Base-by-base conservation (phyloP, 345 rosid genomes). In the Laguncularia racemosa region DNA sequence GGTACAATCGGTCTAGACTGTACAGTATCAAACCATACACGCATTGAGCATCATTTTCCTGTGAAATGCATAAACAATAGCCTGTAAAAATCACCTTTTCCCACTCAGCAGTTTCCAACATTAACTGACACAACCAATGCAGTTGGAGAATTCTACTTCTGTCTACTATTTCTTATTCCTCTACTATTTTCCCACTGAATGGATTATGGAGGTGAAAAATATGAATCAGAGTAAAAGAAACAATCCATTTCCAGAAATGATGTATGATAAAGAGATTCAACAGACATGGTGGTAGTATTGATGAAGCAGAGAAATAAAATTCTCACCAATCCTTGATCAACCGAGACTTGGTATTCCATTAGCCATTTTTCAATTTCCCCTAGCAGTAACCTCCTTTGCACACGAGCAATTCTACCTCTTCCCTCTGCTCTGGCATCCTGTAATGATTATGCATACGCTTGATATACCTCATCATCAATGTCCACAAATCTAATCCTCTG, bases 381-480 rank as follows among this genome's bases (percentile, higher is more conserved):
- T 51, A 89, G 66, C 46, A 89, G 81, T 48, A 92, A 75, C 73
- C 96, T 89, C 78, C 98, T 89, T 45, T 84, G 91, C 13, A 68
- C 73, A 58, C 91, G 81, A 53, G 96, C 93, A 52, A 77, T 67
- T 76, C 85, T 86, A 59, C 98, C 98, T 66, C 93, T 78, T 58
- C 98, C 98, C 76, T 80, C 89, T 58, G 96, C 98, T 75, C 57
- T 86, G 55, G 85, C 73, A 66, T 89, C 98, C 98, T 92, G 79
- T 9, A 4, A 33, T 3, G 40, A 33, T 4, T 33, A 6, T 33
- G 9, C 40, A 33, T 2, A 33, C 40, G 4, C 40, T 33, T 33
- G 40, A 33, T 23, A 23, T 23, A 23, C 28, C 28, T 23, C 5
- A 2, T 1, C 0, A 1, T 23, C 5, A 6, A 23, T 23, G 28